Percentiles rank a stretch among this genome's conserved stretches.
phyloP scores from a whole-genome alignment of 352 stramenopile species.

The Globisporangium lucens region DNA sequence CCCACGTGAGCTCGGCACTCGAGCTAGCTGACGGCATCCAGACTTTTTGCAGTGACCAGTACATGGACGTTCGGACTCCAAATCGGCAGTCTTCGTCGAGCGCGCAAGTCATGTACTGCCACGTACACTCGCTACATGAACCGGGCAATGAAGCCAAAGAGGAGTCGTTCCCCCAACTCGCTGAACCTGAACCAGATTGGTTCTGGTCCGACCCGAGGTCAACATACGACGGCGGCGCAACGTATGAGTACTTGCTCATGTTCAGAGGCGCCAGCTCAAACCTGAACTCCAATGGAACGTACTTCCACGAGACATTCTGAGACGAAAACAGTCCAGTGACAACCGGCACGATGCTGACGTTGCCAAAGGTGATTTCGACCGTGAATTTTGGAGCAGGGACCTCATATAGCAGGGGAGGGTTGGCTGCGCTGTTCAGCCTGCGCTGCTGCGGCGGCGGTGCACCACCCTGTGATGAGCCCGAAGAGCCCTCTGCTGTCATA shows the following conservation, averaged over 20 bases:
- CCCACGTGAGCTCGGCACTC: conserved; percentile 7
- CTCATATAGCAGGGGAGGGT: conserved; percentile 7
- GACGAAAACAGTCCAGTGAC: conserved; percentile 6
- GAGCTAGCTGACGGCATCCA: neutral
- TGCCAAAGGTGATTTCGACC: conserved; percentile 32
- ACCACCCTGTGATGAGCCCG: neutral
- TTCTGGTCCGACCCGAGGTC: conserved; percentile 30
- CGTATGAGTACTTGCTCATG: conserved; percentile 36
- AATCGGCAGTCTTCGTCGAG: conserved; percentile 34
- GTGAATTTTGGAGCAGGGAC: conserved; percentile 26
- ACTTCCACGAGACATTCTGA: conserved; percentile 2
- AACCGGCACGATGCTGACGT: conserved; percentile 28
- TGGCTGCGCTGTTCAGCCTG: conserved; percentile 12
- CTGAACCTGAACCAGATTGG: conserved; percentile 10
- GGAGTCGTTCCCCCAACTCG: neutral
- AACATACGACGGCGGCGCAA: conserved; percentile 27
- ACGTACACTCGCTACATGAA: conserved; percentile 23
- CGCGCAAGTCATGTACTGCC: conserved; percentile 21
- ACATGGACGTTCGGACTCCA: conserved; percentile 32
- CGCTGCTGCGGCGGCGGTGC: neutral
- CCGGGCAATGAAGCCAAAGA: conserved; percentile 9
- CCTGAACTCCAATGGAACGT: conserved; percentile 4
- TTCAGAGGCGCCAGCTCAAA: conserved; percentile 28
- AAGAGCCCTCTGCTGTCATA: neutral
- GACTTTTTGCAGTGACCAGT: conserved; percentile 14